Evolutionary conservation across 1,284 basidiomycete species (phyloP).

Genomic region (Gomphus bonarii): DNA sequence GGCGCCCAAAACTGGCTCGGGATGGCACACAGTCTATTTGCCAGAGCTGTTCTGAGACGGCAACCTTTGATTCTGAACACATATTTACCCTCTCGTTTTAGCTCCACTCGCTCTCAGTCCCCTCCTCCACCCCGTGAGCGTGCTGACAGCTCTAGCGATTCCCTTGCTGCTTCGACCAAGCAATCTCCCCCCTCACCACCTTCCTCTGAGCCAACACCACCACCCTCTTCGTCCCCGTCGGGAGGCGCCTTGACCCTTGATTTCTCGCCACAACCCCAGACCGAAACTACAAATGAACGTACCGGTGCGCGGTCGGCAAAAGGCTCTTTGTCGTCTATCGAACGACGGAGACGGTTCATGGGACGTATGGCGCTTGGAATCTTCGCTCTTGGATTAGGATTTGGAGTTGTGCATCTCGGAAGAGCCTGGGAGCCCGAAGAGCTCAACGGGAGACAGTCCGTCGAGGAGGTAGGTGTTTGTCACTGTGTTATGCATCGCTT

Average conservation of each 20-base stretch:
- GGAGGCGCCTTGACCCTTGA: neutral
- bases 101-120: neutral
- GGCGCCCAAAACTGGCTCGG: neutral
- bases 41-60: neutral
- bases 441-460: constrained; percentile 39
- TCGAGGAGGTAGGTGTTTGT: constrained; percentile 23
- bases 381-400: constrained; percentile 41
- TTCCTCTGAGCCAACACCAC: neutral
- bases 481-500: constrained; percentile 23
- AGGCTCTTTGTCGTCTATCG: constrained; percentile 61
- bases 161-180: neutral
- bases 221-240: neutral
- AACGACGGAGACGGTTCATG: constrained; percentile 49
- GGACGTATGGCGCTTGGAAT: constrained; percentile 36
- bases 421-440: constrained; percentile 53
- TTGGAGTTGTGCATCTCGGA: constrained; percentile 46
- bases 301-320: constrained; percentile 69
- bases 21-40: neutral
- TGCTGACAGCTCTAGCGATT: neutral
- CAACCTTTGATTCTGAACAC: neutral
- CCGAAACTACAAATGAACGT: constrained; percentile 16
- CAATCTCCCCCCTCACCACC: neutral
- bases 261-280: neutral
- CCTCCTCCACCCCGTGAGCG: neutral
- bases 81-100: neutral